Evolutionary conservation across 2,329 filamentous ascomycete genomes (phyloP).

Genomic region (Penicillium sp.): DNA sequence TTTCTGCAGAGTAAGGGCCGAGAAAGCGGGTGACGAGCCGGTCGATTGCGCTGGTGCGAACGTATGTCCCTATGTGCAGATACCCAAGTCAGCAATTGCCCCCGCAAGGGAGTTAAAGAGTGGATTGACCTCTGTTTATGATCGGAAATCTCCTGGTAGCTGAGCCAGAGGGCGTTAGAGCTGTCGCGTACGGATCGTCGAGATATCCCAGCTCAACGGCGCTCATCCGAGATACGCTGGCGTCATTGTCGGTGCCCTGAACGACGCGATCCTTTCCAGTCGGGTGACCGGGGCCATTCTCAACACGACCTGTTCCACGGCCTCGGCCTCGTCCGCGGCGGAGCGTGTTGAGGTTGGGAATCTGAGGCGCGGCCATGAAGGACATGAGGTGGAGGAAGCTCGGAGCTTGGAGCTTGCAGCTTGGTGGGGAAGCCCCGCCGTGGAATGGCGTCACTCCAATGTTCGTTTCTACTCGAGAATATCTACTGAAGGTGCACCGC

Average conservation of each 20-base stretch:
- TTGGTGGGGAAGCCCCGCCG: conserved; percentile 16
- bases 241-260: conserved; percentile 88
- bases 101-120: conserved; percentile 4
- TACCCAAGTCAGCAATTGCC: not conserved
- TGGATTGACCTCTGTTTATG: conserved; percentile 75
- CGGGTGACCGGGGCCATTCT: conserved; percentile 29
- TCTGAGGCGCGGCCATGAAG: conserved; percentile 67
- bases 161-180: conserved; percentile 58
- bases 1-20: conserved; percentile 28
- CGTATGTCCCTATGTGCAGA: conserved; percentile 71
- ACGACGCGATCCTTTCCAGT: conserved; percentile 67
- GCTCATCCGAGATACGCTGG: conserved; percentile 82
- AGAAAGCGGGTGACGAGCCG: conserved; percentile 72
- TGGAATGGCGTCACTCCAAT: conserved; percentile 2
- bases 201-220: conserved; percentile 85
- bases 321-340: conserved; percentile 51
- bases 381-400: conserved; percentile 16
- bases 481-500: not conserved
- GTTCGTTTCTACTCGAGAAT: not conserved
- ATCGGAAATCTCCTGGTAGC: conserved; percentile 73
- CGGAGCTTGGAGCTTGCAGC: conserved; percentile 19
- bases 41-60: conserved; percentile 81
- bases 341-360: conserved; percentile 73
- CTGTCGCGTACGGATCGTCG: conserved; percentile 71
- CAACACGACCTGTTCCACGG: conserved; percentile 30